Evolutionary conservation across 2,329 filamentous ascomycete genomes (phyloP).

Genomic region (Cercospora nicotianae): DNA sequence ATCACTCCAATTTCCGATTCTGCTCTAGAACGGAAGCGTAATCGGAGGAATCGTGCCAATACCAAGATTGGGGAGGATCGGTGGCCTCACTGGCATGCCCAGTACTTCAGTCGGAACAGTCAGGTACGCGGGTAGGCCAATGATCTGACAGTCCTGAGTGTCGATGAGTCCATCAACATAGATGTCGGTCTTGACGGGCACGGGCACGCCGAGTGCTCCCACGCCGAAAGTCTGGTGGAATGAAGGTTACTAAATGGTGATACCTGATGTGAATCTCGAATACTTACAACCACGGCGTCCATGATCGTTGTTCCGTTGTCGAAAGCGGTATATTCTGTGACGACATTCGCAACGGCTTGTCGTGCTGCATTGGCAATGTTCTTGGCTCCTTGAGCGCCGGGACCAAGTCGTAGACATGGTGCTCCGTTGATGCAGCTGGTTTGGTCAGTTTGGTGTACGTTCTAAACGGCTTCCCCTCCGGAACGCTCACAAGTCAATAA

Average conservation of each 20-base stretch:
- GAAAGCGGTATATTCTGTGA: background rate
- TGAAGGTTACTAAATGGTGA: background rate
- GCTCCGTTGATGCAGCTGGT: background rate
- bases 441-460: background rate
- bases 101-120: background rate
- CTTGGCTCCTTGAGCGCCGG: background rate
- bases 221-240: background rate
- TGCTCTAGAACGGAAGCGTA: background rate
- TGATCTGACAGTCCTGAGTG: background rate
- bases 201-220: background rate
- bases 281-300: background rate
- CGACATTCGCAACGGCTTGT: background rate
- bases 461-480: too few relatives aligned
- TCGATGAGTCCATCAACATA: background rate
- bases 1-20: background rate
- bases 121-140: background rate
- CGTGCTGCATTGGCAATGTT: background rate
- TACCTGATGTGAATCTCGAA: background rate
- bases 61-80: background rate
- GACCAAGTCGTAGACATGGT: background rate
- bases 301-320: background rate
- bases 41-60: background rate
- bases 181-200: background rate
- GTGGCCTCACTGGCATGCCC: background rate
- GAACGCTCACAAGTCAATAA: background rate